These are phyloP conservation scores for Suillus alpinus DNA, from an alignment of 768 basidiomycete species.

Conservation along the genomic window DNA sequence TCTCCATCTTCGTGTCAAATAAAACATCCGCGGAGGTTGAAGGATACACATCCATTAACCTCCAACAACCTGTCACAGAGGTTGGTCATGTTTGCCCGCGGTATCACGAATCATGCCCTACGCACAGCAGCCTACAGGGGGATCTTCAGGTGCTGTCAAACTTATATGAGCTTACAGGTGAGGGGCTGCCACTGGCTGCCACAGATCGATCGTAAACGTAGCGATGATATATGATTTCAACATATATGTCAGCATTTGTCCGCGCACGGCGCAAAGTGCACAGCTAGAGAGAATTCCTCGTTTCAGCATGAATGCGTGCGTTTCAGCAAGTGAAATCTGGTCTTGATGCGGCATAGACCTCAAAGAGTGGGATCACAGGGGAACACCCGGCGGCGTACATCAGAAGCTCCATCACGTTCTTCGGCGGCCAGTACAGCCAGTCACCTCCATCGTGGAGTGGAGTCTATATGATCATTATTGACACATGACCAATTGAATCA, in stretches of 20 bases:
- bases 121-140: neutral
- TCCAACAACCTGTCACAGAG: neutral
- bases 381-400: neutral
- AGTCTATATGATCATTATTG: neutral
- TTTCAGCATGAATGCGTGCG: neutral
- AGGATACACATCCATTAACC: neutral
- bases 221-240: neutral
- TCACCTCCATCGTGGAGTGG: neutral
- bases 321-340: neutral
- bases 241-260: neutral
- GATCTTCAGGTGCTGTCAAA: neutral
- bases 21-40: neutral
- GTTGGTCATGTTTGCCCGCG: neutral
- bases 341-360: neutral
- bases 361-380: neutral
- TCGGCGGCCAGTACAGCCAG: neutral
- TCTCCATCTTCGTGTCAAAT: neutral
- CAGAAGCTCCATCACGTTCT: neutral
- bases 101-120: neutral
- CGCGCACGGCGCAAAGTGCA: neutral
- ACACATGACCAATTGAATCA: neutral
- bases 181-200: constrained; percentile 1
- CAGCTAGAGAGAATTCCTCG: neutral
- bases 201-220: neutral
- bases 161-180: neutral